These are phyloP conservation scores for Apiospora aurea DNA, from an alignment of 2,329 filamentous ascomycete genomes.

Conservation along the genomic window DNA sequence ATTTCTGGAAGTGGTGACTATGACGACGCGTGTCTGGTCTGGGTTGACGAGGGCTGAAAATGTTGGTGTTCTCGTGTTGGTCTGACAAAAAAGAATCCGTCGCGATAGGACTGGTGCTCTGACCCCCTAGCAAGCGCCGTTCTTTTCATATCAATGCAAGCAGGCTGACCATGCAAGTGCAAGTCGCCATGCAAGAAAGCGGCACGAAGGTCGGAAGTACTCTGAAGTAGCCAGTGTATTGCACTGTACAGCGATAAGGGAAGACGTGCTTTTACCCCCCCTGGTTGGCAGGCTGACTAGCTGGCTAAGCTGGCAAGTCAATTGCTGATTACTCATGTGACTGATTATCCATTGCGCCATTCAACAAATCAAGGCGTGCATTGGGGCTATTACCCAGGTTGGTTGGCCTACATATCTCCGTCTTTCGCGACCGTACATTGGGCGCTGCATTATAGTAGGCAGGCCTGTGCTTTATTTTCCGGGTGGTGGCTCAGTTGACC, in stretches of 20 bases:
- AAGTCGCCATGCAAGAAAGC: constrained; percentile 34
- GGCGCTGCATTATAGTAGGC: neutral
- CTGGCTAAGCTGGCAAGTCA: neutral
- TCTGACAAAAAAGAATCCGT: constrained; percentile 29
- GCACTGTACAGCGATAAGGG: constrained; percentile 31
- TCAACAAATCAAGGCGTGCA: neutral
- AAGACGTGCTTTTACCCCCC: neutral
- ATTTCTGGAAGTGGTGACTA: constrained; percentile 12
- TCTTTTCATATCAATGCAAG: constrained; percentile 36
- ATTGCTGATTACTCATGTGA: neutral
- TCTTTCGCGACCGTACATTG: neutral
- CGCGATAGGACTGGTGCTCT: constrained; percentile 31
- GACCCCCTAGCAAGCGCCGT: constrained; percentile 35
- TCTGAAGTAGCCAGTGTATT: constrained; percentile 35
- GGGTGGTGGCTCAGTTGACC: constrained; percentile 1
- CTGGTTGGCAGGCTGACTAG: neutral
- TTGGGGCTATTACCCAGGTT: neutral
- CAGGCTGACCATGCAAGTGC: constrained; percentile 37
- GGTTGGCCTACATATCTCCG: neutral
- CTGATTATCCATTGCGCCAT: neutral
- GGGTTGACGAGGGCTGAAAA: constrained; percentile 9
- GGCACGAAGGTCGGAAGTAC: constrained; percentile 36
- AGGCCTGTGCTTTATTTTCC: neutral
- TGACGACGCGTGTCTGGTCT: constrained; percentile 21
- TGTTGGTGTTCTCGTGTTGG: constrained; percentile 22